Percentiles rank a stretch among this genome's conserved stretches.
Conservation (phyloP, 331 rosid genomes). For the Quercus phellos region DNA sequence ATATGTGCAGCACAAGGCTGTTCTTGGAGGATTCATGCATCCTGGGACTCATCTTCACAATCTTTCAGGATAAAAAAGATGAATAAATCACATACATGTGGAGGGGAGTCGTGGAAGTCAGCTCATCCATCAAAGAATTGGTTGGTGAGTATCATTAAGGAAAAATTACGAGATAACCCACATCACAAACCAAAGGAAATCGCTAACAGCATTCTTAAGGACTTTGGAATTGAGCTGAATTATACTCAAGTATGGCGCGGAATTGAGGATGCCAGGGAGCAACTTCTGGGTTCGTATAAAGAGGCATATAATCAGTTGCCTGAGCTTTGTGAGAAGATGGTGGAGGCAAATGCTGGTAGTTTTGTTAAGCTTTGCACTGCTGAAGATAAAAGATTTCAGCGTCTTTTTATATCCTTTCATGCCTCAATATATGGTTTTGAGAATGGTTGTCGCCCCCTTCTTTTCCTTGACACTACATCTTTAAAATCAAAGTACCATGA, state of each 20-base stretch:
- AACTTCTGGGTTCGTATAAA: constrained; percentile 47
- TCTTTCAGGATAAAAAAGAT: constrained; percentile 44
- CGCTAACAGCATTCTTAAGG: constrained; percentile 35
- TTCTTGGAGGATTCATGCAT: constrained; percentile 56
- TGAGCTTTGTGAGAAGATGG: constrained; percentile 43
- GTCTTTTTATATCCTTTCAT: constrained; percentile 38
- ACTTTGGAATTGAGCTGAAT: constrained; percentile 51
- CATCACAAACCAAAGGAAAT: constrained; percentile 52
- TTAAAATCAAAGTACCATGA: constrained; percentile 50
- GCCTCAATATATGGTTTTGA: constrained; percentile 43
- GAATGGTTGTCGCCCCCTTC: constrained; percentile 51
- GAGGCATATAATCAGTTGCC: constrained; percentile 48
- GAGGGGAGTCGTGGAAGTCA: constrained; percentile 35
- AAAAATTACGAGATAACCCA: constrained; percentile 39
- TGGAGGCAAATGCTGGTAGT: constrained; percentile 50
- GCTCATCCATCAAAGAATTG: constrained; percentile 52
- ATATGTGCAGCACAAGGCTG: constrained; percentile 41
- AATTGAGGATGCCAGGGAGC: constrained; percentile 46
- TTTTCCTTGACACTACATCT: constrained; percentile 46
- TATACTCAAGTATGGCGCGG: constrained; percentile 56
- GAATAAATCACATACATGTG: constrained; percentile 41
- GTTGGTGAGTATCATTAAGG: constrained; percentile 48
- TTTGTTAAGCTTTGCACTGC: constrained; percentile 20
- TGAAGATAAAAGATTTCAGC: constrained; percentile 41
- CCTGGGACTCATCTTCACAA: constrained; percentile 41